Evolutionary conservation across 495 filamentous ascomycete species (phyloP).

Genomic region (Corynascus novoguineensis): DNA sequence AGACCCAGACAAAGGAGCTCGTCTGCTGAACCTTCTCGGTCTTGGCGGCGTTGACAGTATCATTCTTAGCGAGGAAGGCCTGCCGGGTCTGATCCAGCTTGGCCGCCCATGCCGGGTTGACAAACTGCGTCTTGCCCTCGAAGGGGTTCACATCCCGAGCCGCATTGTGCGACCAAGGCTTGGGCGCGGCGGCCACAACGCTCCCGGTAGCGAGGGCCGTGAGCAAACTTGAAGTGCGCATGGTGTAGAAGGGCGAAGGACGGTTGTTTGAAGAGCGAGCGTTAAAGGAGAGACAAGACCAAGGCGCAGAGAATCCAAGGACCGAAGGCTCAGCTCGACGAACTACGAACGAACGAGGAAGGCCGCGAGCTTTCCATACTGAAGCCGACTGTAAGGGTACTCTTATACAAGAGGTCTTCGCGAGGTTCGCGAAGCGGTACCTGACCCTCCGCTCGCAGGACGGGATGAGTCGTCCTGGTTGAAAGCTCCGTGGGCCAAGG

Average conservation of each 20-base stretch:
- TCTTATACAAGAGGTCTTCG: slow-evolving; percentile 6
- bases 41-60: slow-evolving; percentile 33
- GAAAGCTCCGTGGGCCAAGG: slow-evolving; percentile 10
- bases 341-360: no score
- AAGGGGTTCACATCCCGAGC: slow-evolving; percentile 41
- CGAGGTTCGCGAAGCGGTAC: background rate
- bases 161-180: background rate
- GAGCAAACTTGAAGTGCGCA: slow-evolving; percentile 17
- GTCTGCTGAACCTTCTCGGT: slow-evolving; percentile 19
- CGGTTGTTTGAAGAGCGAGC: background rate
- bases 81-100: slow-evolving; percentile 45
- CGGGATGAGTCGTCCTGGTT: background rate
- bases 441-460: slow-evolving; percentile 2
- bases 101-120: slow-evolving; percentile 47
- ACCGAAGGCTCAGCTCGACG: background rate
- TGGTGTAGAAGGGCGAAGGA: background rate
- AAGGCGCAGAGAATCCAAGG: background rate
- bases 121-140: slow-evolving; percentile 47
- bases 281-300: background rate
- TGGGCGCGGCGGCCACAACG: slow-evolving; percentile 16
- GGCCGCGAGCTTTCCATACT: background rate
- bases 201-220: slow-evolving; percentile 18
- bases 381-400: background rate
- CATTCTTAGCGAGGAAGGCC: slow-evolving; percentile 38
- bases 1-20: slow-evolving; percentile 54